Evolutionary conservation across 2,329 filamentous ascomycete genomes (phyloP).

Genomic region (Penicillium sp.): DNA sequence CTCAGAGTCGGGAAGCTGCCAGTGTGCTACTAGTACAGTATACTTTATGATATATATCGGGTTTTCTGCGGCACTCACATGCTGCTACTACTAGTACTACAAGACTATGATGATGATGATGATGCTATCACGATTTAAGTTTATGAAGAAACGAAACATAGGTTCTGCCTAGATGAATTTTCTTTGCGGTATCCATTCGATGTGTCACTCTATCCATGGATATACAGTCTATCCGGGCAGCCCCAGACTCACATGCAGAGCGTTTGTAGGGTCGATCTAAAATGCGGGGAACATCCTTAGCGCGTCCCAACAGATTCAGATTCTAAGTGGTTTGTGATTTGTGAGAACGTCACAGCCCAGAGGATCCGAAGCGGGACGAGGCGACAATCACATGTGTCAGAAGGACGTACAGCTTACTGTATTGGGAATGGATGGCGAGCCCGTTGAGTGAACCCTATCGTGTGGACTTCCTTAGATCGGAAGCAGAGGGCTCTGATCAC

Average conservation of each 20-base stretch:
- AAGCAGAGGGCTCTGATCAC: background rate
- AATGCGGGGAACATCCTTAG: slow-evolving; percentile 14
- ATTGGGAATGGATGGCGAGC: slow-evolving; percentile 15
- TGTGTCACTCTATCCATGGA: background rate
- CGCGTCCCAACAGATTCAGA: slow-evolving; percentile 11
- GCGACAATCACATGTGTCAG: slow-evolving; percentile 6
- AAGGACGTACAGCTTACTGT: slow-evolving; percentile 6
- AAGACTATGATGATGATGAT: too few relatives aligned
- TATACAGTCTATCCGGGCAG: background rate
- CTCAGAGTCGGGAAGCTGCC: background rate
- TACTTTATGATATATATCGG: background rate
- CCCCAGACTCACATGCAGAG: slow-evolving; percentile 12
- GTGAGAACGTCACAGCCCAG: background rate
- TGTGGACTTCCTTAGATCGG: slow-evolving; percentile 1
- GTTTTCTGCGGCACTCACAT: background rate
- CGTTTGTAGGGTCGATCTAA: slow-evolving; percentile 5
- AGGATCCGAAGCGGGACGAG: background rate
- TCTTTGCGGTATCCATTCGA: background rate
- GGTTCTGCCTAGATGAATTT: background rate
- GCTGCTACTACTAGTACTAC: background rate
- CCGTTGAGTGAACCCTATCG: background rate
- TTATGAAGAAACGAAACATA: background rate
- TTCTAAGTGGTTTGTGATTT: background rate
- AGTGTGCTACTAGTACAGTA: too few relatives aligned
- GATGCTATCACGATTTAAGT: background rate